Evolutionary conservation across 1,284 basidiomycete genomes (phyloP).

Genomic region (Leccinum griseonigrum): DNA sequence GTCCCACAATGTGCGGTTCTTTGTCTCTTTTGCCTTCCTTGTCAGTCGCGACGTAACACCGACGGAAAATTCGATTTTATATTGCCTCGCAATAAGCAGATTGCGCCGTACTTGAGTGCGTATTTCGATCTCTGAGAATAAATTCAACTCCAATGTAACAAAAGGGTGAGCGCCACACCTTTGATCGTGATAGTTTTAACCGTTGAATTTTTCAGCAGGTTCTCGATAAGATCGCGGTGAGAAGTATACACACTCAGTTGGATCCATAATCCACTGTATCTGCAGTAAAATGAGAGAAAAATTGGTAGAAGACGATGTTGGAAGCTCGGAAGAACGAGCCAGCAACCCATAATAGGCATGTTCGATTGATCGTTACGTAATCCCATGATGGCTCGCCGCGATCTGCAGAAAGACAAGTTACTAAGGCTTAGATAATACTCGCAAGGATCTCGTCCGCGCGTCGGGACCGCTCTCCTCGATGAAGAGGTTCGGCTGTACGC

Average conservation of each 20-base stretch:
- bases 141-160: background rate
- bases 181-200: background rate
- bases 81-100: background rate
- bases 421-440: background rate
- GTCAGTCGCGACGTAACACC: background rate
- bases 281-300: background rate
- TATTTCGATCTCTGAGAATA: background rate
- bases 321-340: background rate
- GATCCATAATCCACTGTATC: background rate
- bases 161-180: background rate
- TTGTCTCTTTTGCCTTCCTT: background rate
- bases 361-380: background rate
- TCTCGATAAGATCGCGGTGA: background rate
- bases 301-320: background rate
- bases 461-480: slow-evolving; percentile 58
- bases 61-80: background rate
- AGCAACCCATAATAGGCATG: background rate
- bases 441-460: background rate
- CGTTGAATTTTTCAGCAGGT: background rate
- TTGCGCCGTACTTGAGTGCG: background rate
- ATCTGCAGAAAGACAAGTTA: too few species aligned
- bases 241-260: background rate
- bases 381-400: too few species aligned
- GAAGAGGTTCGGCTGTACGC: slow-evolving; percentile 91
- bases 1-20: background rate